A percentile compares a stretch with the other conserved stretches of the same genome.
Evolutionary conservation across 306 rosid genomes (phyloP).

Genomic region (Castanea mollissima): DNA sequence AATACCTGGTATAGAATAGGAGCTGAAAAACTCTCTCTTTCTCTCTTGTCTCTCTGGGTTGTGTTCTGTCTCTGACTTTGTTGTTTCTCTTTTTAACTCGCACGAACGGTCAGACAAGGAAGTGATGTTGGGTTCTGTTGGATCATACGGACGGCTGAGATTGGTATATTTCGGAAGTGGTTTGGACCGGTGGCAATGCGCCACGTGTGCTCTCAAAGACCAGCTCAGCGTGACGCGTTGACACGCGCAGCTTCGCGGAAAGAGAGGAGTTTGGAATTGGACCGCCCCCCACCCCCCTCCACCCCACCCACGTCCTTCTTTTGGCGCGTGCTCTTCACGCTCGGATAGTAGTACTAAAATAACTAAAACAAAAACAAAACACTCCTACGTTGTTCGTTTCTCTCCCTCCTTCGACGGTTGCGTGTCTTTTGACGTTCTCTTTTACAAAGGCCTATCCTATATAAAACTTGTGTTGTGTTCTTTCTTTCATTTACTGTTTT

Average conservation of each 20-base stretch:
- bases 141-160: slow-evolving; percentile 70
- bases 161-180: slow-evolving; percentile 42
- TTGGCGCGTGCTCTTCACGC: slow-evolving; percentile 21
- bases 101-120: slow-evolving; percentile 41
- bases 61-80: too few species aligned
- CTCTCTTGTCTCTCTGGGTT: slow-evolving; percentile 1
- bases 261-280: slow-evolving; percentile 18
- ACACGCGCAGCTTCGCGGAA: slow-evolving; percentile 81
- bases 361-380: too few species aligned
- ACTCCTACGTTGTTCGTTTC: too few species aligned
- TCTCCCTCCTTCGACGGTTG: too few species aligned
- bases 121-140: slow-evolving; percentile 37
- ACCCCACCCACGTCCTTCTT: not conserved
- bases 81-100: slow-evolving; percentile 17
- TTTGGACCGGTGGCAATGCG: slow-evolving; percentile 8
- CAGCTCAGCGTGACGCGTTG: slow-evolving; percentile 65
- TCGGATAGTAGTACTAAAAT: not conserved
- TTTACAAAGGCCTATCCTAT: too few species aligned
- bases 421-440: too few species aligned
- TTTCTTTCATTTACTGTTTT: too few species aligned
- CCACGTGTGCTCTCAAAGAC: slow-evolving; percentile 41
- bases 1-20: slow-evolving; percentile 36
- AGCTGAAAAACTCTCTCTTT: slow-evolving; percentile 33
- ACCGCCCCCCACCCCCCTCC: too few species aligned
- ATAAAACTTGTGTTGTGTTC: too few species aligned